Conservation (phyloP, 2,329 filamentous ascomycete species). For the Aplosporella prunicola region DNA sequence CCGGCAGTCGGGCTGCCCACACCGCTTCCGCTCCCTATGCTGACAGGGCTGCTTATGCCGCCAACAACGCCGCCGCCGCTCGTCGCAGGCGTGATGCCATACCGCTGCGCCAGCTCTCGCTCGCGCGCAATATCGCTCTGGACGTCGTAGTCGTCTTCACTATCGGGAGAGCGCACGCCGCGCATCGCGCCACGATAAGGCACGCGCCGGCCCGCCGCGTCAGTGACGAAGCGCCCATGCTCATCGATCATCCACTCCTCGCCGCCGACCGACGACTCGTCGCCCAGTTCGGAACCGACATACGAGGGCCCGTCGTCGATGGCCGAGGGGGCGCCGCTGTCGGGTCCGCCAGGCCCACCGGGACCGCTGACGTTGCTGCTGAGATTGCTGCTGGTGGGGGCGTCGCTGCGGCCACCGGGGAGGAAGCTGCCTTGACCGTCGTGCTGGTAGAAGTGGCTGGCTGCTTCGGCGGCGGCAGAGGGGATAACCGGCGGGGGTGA, state of each 20-base stretch:
- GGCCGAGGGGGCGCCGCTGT: no score
- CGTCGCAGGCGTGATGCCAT: conserved; percentile 27
- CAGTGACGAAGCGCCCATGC: conserved; percentile 27
- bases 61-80: background rate
- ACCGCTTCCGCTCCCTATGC: background rate
- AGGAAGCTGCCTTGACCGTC: conserved; percentile 28
- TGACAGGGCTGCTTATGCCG: background rate
- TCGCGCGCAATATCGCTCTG: conserved; percentile 41
- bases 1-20: conserved; percentile 5
- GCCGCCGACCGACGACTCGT: conserved; percentile 23
- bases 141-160: conserved; percentile 45
- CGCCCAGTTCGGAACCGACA: conserved; percentile 23
- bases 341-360: no score
- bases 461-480: conserved; percentile 17
- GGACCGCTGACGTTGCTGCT: no score
- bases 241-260: conserved; percentile 30
- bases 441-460: conserved; percentile 29
- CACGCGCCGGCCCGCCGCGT: conserved; percentile 25
- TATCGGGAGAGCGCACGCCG: conserved; percentile 2
- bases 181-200: conserved; percentile 16
- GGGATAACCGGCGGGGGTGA: conserved; percentile 1
- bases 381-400: conserved; percentile 5
- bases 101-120: conserved; percentile 37
- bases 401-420: conserved; percentile 15
- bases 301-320: conserved; percentile 27